Conservation (phyloP, 805 yeast species). For the Lachancea meyersii region DNA sequence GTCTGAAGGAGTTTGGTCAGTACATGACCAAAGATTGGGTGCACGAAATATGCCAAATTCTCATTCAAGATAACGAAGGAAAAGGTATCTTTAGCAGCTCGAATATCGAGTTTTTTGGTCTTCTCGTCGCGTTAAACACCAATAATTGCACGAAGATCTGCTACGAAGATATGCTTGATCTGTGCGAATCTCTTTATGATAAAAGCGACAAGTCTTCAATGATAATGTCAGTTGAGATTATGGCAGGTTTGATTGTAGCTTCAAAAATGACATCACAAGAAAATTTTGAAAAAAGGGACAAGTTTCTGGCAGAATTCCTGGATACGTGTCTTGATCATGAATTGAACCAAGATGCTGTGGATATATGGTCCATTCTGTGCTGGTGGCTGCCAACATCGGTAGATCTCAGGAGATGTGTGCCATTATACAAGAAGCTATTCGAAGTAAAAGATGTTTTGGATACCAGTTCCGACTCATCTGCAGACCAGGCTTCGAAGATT, state of each 20-base stretch:
- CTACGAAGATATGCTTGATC: constrained; percentile 46
- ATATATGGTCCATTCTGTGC: constrained; percentile 68
- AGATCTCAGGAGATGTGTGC: constrained; percentile 62
- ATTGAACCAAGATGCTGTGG: constrained; percentile 64
- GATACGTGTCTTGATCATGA: constrained; percentile 45
- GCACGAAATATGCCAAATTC: constrained; percentile 40
- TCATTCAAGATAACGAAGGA: constrained; percentile 63
- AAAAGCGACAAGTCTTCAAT: constrained; percentile 70
- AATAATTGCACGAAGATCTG: constrained; percentile 37
- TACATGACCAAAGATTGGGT: constrained; percentile 55
- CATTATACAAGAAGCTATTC: constrained; percentile 41
- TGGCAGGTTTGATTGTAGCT: constrained; percentile 55
- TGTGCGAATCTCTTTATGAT: constrained; percentile 47
- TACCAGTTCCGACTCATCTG: constrained; percentile 51
- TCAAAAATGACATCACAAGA: constrained; percentile 38
- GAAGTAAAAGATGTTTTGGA: constrained; percentile 40
- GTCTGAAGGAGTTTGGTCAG: constrained; percentile 40
- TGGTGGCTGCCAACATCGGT: constrained; percentile 68
- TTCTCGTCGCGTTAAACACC: constrained; percentile 44
- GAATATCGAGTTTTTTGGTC: constrained; percentile 51
- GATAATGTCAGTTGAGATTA: constrained; percentile 64
- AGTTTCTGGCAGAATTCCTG: constrained; percentile 41
- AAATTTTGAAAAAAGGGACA: constrained; percentile 38
- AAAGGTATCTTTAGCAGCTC: constrained; percentile 60
- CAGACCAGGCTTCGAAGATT: constrained; percentile 52